Percentiles rank a stretch among this genome's conserved stretches.
Evolutionary conservation across 345 rosid species (phyloP).

Genomic region (Euclidium syriacum): DNA sequence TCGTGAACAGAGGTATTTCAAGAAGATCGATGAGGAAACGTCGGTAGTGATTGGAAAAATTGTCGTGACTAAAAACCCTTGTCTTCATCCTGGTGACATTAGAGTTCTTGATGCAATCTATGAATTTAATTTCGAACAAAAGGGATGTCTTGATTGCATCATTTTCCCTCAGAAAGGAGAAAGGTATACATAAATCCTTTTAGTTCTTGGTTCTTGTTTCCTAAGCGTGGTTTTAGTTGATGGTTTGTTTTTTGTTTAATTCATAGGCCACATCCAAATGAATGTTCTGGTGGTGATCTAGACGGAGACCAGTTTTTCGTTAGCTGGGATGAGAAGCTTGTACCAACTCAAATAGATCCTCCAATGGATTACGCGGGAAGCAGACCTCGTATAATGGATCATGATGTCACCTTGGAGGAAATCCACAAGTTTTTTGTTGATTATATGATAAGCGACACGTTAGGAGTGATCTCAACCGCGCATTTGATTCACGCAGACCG

Average conservation of each 20-base stretch:
- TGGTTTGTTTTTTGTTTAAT: neutral
- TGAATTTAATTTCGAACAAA: slow-evolving; percentile 53
- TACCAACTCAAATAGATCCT: slow-evolving; percentile 59
- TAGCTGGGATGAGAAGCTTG: slow-evolving; percentile 80
- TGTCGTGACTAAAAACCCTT: slow-evolving; percentile 88
- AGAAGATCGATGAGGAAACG: slow-evolving; percentile 57
- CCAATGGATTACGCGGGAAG: slow-evolving; percentile 88
- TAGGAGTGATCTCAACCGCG: slow-evolving; percentile 91
- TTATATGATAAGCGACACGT: slow-evolving; percentile 83
- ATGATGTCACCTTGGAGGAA: slow-evolving; percentile 85
- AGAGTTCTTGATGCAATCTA: slow-evolving; percentile 85
- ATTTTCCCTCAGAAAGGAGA: slow-evolving; percentile 81
- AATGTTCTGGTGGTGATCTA: slow-evolving; percentile 98
- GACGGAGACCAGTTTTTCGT: slow-evolving; percentile 89
- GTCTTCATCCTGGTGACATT: slow-evolving; percentile 94
- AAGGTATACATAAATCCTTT: slow-evolving; percentile 41
- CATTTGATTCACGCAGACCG: slow-evolving; percentile 86
- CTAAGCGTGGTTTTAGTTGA: too few relatives aligned
- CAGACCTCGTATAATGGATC: slow-evolving; percentile 78
- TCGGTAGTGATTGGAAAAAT: slow-evolving; percentile 62
- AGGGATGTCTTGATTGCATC: slow-evolving; percentile 66
- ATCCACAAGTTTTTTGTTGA: slow-evolving; percentile 77
- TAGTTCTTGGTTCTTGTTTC: too few relatives aligned
- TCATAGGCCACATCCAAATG: slow-evolving; percentile 93
- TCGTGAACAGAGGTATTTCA: slow-evolving; percentile 49